phyloP scores from a whole-genome alignment of 768 basidiomycete genomes.

The Scleroderma citrinum region DNA sequence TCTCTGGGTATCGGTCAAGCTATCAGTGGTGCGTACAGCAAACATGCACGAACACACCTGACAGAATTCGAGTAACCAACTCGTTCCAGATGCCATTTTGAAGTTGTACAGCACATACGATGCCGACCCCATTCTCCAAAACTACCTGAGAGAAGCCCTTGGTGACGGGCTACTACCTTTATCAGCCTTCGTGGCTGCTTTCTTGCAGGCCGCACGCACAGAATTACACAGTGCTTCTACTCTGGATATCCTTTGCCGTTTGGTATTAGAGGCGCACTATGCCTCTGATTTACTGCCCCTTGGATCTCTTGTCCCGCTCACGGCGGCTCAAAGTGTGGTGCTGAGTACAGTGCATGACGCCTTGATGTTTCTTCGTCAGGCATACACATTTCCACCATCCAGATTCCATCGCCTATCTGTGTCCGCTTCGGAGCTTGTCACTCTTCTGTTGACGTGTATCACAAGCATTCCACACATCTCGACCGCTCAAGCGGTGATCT shows the following conservation, averaged over 20 bases:
- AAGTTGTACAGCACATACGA: slow-evolving; percentile 62
- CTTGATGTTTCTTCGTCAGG: slow-evolving; percentile 51
- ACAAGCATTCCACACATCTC: slow-evolving; percentile 58
- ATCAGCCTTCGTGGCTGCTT: slow-evolving; percentile 54
- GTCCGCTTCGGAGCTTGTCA: slow-evolving; percentile 60
- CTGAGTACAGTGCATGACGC: slow-evolving; percentile 57
- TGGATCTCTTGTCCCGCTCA: slow-evolving; percentile 49
- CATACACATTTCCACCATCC: slow-evolving; percentile 46
- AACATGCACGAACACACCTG: slow-evolving; percentile 1
- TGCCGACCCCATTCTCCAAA: slow-evolving; percentile 61
- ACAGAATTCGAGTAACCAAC: not conserved
- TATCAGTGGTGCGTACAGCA: slow-evolving; percentile 47
- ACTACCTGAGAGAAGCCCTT: slow-evolving; percentile 59
- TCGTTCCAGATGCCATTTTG: slow-evolving; percentile 57
- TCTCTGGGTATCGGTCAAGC: slow-evolving; percentile 41
- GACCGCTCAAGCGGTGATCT: slow-evolving; percentile 50
- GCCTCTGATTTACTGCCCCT: slow-evolving; percentile 46
- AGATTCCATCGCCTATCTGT: slow-evolving; percentile 49
- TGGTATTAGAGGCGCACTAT: slow-evolving; percentile 60
- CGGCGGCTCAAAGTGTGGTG: slow-evolving; percentile 43
- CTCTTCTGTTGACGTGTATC: slow-evolving; percentile 55
- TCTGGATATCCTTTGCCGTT: slow-evolving; percentile 62
- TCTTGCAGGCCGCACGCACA: slow-evolving; percentile 61
- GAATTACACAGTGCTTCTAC: slow-evolving; percentile 61
- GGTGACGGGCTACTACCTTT: slow-evolving; percentile 51